Percentiles rank a stretch among this genome's conserved stretches.
Evolutionary conservation across 2,329 filamentous ascomycete genomes (phyloP).

Genomic region (Decorospora gaudefroyi): DNA sequence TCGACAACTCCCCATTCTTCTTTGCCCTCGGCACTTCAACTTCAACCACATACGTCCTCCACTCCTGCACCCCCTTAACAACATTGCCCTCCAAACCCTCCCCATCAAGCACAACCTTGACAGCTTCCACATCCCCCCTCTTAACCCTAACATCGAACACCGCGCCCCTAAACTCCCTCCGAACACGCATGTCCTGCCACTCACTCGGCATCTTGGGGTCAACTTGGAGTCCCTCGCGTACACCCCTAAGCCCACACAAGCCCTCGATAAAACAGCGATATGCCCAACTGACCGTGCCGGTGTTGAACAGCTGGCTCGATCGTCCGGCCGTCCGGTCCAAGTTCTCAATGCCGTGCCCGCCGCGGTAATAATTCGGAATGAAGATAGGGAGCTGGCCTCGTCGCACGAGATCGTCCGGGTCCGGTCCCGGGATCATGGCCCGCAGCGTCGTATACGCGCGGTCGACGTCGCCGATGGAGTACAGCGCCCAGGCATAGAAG

Average conservation of each 20-base stretch:
- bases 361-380: slow-evolving; percentile 62
- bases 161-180: slow-evolving; percentile 57
- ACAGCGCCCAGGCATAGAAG: slow-evolving; percentile 61
- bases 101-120: slow-evolving; percentile 50
- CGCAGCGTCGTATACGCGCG: slow-evolving; percentile 58
- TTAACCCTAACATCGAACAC: slow-evolving; percentile 55
- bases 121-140: slow-evolving; percentile 49
- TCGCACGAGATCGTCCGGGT: slow-evolving; percentile 56
- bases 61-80: slow-evolving; percentile 52
- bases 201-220: slow-evolving; percentile 57
- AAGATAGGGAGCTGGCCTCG: slow-evolving; percentile 62
- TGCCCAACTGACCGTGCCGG: slow-evolving; percentile 62
- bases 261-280: slow-evolving; percentile 62
- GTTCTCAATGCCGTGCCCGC: slow-evolving; percentile 37
- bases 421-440: slow-evolving; percentile 60
- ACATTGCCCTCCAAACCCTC: slow-evolving; percentile 48
- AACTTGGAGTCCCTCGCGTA: slow-evolving; percentile 54
- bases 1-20: slow-evolving; percentile 3
- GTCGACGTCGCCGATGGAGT: slow-evolving; percentile 56
- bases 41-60: slow-evolving; percentile 53
- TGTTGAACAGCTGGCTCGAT: slow-evolving; percentile 63
- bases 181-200: slow-evolving; percentile 57
- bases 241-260: slow-evolving; percentile 59
- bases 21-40: slow-evolving; percentile 44
- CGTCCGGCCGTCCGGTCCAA: slow-evolving; percentile 55